Evolutionary conservation across 192 early-diverging fungal species (phyloP).

Genomic region (Coemansia sp.): DNA sequence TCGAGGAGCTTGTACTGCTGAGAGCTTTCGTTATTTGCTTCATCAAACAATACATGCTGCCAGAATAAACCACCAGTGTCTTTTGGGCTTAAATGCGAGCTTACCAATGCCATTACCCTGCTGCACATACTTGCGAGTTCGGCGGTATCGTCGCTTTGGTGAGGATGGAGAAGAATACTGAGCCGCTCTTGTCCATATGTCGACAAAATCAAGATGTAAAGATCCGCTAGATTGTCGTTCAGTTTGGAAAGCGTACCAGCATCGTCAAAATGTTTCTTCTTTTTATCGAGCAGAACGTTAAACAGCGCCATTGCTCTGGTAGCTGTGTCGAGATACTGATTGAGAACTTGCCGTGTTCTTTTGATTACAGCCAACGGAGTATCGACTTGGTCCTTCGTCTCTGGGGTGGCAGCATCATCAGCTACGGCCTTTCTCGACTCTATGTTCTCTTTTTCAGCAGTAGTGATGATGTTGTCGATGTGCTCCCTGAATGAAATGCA

Average conservation of each 20-base stretch:
- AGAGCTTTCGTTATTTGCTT: slow-evolving; percentile 34
- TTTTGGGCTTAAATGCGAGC: neutral
- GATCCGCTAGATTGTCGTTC: slow-evolving; percentile 33
- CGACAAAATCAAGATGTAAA: slow-evolving; percentile 32
- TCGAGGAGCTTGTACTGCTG: slow-evolving; percentile 56
- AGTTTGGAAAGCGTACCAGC: slow-evolving; percentile 11
- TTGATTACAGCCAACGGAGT: slow-evolving; percentile 5
- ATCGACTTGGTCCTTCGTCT: neutral
- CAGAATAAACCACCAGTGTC: slow-evolving; percentile 29
- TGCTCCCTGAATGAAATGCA: slow-evolving; percentile 16
- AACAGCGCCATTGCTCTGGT: slow-evolving; percentile 26
- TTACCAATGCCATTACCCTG: neutral
- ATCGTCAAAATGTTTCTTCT: slow-evolving; percentile 27
- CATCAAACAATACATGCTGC: slow-evolving; percentile 43
- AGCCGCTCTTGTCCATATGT: slow-evolving; percentile 26
- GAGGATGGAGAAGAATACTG: neutral
- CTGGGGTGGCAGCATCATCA: neutral
- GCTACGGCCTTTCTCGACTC: neutral
- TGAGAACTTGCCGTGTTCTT: slow-evolving; percentile 3
- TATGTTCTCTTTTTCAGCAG: neutral
- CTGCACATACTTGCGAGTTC: slow-evolving; percentile 3
- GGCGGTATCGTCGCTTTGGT: neutral
- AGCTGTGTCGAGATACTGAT: slow-evolving; percentile 24
- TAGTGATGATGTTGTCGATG: neutral
- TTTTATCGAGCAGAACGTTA: slow-evolving; percentile 31